Percentiles rank a stretch among this genome's conserved stretches.
phyloP scores from a whole-genome alignment of 2,329 filamentous ascomycete genomes.

The Dactylellina drechsleri region DNA sequence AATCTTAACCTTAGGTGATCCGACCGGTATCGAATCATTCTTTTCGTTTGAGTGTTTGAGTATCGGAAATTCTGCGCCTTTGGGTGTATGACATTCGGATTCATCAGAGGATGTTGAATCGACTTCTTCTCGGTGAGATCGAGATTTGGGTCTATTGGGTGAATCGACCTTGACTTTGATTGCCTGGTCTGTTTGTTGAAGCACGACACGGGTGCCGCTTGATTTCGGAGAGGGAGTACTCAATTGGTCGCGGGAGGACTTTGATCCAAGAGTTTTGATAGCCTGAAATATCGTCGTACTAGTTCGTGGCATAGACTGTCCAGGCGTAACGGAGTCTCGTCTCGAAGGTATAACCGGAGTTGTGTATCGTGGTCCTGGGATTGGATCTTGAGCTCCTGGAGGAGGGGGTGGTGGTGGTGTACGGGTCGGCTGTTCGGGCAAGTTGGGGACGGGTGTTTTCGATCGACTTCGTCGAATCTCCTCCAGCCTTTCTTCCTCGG shows the following conservation, averaged over 20 bases:
- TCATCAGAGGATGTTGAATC: slow-evolving; percentile 45
- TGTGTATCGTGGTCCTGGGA: slow-evolving; percentile 33
- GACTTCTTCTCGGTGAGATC: slow-evolving; percentile 28
- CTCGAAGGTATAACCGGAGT: slow-evolving; percentile 38
- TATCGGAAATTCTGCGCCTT: slow-evolving; percentile 41
- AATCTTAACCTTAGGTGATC: slow-evolving; percentile 45
- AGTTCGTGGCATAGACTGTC: slow-evolving; percentile 40
- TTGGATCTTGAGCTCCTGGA: slow-evolving; percentile 13
- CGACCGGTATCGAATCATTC: slow-evolving; percentile 22
- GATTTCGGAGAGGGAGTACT: slow-evolving; percentile 43
- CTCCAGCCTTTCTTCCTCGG: slow-evolving; percentile 42
- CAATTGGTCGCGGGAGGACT: slow-evolving; percentile 46
- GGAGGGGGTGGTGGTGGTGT: slow-evolving; percentile 47
- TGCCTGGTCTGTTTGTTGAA: slow-evolving; percentile 41
- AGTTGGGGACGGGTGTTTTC: slow-evolving; percentile 34
- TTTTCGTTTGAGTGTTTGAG: slow-evolving; percentile 13
- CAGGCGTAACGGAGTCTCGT: slow-evolving; percentile 34
- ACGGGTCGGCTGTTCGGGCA: slow-evolving; percentile 43
- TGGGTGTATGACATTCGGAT: slow-evolving; percentile 44
- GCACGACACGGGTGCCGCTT: slow-evolving; percentile 41
- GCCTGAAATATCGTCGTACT: slow-evolving; percentile 50
- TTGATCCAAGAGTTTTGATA: slow-evolving; percentile 39
- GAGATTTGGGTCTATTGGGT: slow-evolving; percentile 6
- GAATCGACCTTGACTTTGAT: slow-evolving; percentile 36
- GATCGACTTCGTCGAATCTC: slow-evolving; percentile 35